These are phyloP conservation scores for Cucumis sativus DNA, from an alignment of 306 rosid genomes.

Conservation along the genomic window DNA sequence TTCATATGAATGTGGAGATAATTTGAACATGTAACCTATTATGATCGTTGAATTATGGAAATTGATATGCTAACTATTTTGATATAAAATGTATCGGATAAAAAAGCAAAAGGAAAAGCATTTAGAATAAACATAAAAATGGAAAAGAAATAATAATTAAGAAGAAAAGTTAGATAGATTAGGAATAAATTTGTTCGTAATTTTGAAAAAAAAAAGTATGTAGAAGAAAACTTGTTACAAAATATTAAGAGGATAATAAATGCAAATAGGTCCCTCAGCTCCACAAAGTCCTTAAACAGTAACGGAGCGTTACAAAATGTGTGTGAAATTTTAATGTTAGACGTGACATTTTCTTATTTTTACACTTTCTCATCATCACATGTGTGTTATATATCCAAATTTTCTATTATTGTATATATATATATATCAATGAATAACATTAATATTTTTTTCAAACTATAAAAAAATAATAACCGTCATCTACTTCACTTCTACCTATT, in stretches of 20 bases:
- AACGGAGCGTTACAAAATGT: not conserved
- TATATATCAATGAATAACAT: too few relatives aligned
- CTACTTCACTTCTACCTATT: too few relatives aligned
- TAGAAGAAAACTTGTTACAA: not conserved
- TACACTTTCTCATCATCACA: not conserved
- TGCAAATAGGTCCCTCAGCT: not conserved
- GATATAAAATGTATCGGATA: too few relatives aligned
- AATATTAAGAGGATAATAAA: not conserved
- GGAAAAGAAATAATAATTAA: too few relatives aligned
- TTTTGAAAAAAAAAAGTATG: not conserved
- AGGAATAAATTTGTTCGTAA: not conserved
- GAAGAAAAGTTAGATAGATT: not conserved
- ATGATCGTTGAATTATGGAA: too few relatives aligned
- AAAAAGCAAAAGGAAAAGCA: not conserved
- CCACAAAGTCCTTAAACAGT: not conserved
- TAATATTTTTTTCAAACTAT: too few relatives aligned
- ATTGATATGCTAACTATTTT: too few relatives aligned
- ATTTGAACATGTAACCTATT: too few relatives aligned
- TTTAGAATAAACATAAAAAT: not conserved
- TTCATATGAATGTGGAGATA: too few relatives aligned
- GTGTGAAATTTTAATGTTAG: not conserved
- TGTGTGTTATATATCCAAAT: not conserved
- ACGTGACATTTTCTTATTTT: not conserved
- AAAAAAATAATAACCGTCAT: too few relatives aligned
- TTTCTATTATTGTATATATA: too few relatives aligned